Conservation (phyloP, 1,284 basidiomycete species). For the Leccinum laetum region DNA sequence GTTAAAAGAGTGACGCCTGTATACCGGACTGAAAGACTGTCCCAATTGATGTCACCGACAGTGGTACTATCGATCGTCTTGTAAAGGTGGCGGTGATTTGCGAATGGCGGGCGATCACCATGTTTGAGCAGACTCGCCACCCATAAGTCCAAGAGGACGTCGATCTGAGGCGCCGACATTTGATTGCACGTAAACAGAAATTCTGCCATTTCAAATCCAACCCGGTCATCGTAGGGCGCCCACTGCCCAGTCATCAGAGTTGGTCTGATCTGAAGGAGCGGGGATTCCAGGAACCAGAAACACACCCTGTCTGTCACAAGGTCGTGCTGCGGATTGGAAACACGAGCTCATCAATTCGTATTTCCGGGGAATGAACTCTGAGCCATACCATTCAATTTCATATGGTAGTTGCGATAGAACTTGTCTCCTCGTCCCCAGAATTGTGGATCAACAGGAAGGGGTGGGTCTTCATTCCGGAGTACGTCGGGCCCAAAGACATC, state of each 20-base stretch:
- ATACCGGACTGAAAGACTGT: background rate
- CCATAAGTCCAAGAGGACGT: background rate
- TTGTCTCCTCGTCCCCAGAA: background rate
- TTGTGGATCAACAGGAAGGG: too few relatives aligned
- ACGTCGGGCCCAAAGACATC: background rate
- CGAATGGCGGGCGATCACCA: background rate
- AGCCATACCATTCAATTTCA: slow-evolving; percentile 1
- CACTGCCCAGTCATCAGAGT: background rate
- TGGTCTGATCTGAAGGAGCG: background rate
- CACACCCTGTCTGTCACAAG: background rate
- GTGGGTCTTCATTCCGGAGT: background rate
- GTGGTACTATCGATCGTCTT: background rate
- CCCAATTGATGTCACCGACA: background rate
- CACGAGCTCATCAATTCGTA: background rate
- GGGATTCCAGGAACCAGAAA: background rate
- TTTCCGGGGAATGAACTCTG: background rate
- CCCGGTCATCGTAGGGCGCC: background rate
- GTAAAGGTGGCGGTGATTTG: background rate
- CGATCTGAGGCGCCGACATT: background rate
- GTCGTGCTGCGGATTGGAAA: background rate
- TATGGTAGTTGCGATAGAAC: slow-evolving; percentile 6
- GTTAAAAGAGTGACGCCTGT: background rate
- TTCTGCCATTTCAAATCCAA: background rate
- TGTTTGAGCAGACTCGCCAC: background rate
- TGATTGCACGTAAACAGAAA: background rate